Evolutionary conservation across 2,329 filamentous ascomycete species (phyloP), one percentile per base, ranked within the genome.

Genomic region (Lecanicillium sp.): DNA sequence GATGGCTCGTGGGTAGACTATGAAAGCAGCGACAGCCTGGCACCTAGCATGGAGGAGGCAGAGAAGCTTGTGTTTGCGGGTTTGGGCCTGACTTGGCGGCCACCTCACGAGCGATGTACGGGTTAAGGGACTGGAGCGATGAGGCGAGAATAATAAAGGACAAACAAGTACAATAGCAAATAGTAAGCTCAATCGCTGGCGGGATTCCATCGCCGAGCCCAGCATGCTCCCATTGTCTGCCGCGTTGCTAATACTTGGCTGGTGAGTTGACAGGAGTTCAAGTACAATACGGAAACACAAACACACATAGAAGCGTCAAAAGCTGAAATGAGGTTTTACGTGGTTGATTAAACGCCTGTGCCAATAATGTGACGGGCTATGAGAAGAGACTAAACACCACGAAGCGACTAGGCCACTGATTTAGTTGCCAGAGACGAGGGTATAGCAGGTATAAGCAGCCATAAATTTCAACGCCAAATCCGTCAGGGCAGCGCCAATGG

Each of bases 31-130:
- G 54, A 54, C 17, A 61, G 62, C 11, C 47, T 41, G 2, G 78
- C 79, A 9, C 73, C 73, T 49, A 69, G 80, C 33, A 78, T 85
- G 66, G 64, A 78, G 53, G 81, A 83, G 47, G 86, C 88, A 5
- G 89, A 96, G 65, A 79, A 69, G 60, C 74, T 79, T 45, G 82
- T 95, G 1, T 94, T 97, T 68, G 75, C 80, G 45, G 83, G 81
- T 0, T 55, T 96, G 45, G 83, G 76, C 0, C 61, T 96, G 44
- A 69, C 72, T 33, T 88, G 77, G 71, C 70, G 78, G 40, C 66
- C 69, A 17, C 79, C 85, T 0, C 68, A 69, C 43, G 79, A 87
- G 56, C 71, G 84, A 46, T 87, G 80, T 51, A 84, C 82, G 2
- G 72, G 75, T 8, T 83, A 55, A 68, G 8, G 19, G 31, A 33